Base-by-base conservation (phyloP, 2,329 filamentous ascomycete species). In the Trichoderma sp. region DNA sequence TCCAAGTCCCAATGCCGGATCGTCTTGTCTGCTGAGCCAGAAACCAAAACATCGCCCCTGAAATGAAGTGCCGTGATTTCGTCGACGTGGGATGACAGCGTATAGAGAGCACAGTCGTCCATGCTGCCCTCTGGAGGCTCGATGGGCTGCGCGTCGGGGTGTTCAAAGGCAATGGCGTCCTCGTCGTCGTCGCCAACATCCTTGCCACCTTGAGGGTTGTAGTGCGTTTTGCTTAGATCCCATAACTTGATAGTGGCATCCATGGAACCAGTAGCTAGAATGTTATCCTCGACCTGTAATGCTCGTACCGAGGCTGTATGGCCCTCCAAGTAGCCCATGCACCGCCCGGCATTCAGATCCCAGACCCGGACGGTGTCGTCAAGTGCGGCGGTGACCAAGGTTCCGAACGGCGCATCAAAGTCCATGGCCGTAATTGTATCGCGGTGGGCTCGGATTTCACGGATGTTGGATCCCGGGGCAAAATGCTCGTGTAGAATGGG, bases 351-450 rank as follows among this genome's bases (percentile, higher is more conserved):
- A 75, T 95, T 97, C 71, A 99, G 83, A 79, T 99, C 95, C 95
- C 95, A 99, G 22, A 99, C 95, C 70, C 92, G 88, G 52, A 99
- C 91, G 1, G 93, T 94, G 78, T 99, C 95, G 77, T 99, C 95
- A 74, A 97, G 82, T 10, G 94, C 92, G 10, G 95, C 91, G 8
- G 93, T 94, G 6, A 98, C 93, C 87, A 98, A 89, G 22, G 93
- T 96, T 17, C 95, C 95, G 78, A 98, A 98, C 0, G 95, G 95
- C n/a, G 91, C 91, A 77, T 99, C 95, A 78, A 99, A 99, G 80
- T 98, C 95, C 70, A 99, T 78, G 8, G 94, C 91, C 1, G 94
- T 97, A 70, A 99, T 91, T 68, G 86, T 87, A 76, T 99, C 95
- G 63, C 88, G 89, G 78, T 99, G 95, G 2, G 94, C 93, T 72